Evolutionary conservation across 140 eudicot species (phyloP), one percentile per base, ranked within the genome.

Genomic region (Oenanthe javanica): DNA sequence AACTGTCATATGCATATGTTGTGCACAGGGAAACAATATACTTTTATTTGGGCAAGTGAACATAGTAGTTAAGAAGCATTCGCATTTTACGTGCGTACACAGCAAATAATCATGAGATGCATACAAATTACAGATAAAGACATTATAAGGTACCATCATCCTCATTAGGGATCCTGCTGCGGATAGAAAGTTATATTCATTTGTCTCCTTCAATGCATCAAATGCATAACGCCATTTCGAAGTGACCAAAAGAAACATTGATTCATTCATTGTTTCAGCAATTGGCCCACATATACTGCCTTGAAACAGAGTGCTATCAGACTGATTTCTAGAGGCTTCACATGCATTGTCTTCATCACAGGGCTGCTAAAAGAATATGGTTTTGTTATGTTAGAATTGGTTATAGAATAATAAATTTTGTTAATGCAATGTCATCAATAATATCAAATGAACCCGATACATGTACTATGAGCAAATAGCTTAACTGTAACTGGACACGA

Each of bases 241-340:
- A 77, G 90, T 84, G 54, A 91, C 96, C 80, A 95, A 83, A 71
- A 84, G 82, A 79, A 95, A 95, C 99, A 95, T 92, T 57, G 97
- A 80, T 75, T 92, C 96, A 64, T 92, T 95, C 91, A 95, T 77
- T 51, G 99, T 81, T 86, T 87, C 97, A 27, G 97, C 93, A 84
- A 95, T 81, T 77, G 97, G 93, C 48, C 99, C 99, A 70, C 99
- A 90, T 79, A 90, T 84, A 74, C 81, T 89, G 72, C 97, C 99
- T 70, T 84, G 81, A 81, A 89, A 92, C 77, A 84, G 64, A 59
- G 93, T 90, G 84, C 83, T 83, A 71, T 86, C 96, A 86, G 78
- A 85, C 78, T 82, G 86, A 81, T 82, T 78, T 73, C 19, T 82
- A 38, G 90, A 81, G 77, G 86, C 81, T 83, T 89, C 89, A 43